Evolutionary conservation across 2,329 filamentous ascomycete species (phyloP).

Genomic region (Emergomyces pasteurianus): DNA sequence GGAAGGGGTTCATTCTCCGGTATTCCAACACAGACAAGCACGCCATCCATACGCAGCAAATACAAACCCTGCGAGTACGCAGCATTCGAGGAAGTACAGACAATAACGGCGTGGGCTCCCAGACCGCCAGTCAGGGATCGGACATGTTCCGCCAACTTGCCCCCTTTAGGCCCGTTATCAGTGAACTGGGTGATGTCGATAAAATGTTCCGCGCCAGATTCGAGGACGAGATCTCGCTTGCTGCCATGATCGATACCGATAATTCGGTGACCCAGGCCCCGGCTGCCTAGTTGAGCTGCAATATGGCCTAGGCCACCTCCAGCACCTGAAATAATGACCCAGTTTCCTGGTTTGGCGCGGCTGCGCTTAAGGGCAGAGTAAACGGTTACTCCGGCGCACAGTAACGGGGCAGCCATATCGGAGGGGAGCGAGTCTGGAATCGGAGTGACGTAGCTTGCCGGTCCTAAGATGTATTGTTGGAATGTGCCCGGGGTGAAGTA

Average conservation of each 20-base stretch:
- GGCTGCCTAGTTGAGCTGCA: slow-evolving; percentile 47
- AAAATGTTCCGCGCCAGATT: slow-evolving; percentile 55
- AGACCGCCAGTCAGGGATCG: slow-evolving; percentile 45
- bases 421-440: slow-evolving; percentile 51
- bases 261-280: slow-evolving; percentile 52
- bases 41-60: slow-evolving; percentile 39
- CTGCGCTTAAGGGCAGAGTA: slow-evolving; percentile 54
- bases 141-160: slow-evolving; percentile 42
- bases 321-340: slow-evolving; percentile 48
- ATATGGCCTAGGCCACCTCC: slow-evolving; percentile 55
- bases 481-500: slow-evolving; percentile 63
- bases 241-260: slow-evolving; percentile 54
- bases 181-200: slow-evolving; percentile 46
- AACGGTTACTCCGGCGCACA: slow-evolving; percentile 57
- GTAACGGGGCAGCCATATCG: slow-evolving; percentile 52
- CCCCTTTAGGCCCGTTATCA: slow-evolving; percentile 32
- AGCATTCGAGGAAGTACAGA: slow-evolving; percentile 40
- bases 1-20: slow-evolving; percentile 35
- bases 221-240: slow-evolving; percentile 47
- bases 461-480: slow-evolving; percentile 54
- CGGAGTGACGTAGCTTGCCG: slow-evolving; percentile 57
- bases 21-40: slow-evolving; percentile 41
- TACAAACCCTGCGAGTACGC: slow-evolving; percentile 39
- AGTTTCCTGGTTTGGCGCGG: slow-evolving; percentile 46
- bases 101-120: slow-evolving; percentile 50